Evolutionary conservation across 805 yeast genomes (phyloP), one percentile per base, ranked within the genome.

Genomic region (Cyberlindnera petersonii): DNA sequence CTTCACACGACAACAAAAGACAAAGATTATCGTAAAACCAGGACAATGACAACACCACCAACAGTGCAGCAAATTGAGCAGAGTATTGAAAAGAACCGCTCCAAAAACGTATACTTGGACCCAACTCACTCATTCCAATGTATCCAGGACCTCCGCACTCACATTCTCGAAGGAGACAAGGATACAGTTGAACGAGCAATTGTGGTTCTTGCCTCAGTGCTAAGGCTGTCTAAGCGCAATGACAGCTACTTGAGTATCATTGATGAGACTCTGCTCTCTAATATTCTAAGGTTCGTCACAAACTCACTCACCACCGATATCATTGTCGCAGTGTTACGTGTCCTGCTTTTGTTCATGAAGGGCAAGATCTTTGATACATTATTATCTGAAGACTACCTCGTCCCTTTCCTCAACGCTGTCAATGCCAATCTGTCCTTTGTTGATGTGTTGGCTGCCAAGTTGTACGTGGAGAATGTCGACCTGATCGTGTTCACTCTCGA

Each of bases 171-270:
- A 10, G 45, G 42, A 10, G 37, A 42, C 27, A 23, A 24, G 11
- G 37, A 26, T 10, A 64, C 74, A 4, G 69, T 76, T 7, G 71
- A 72, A 14, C 26, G 35, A 6, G 66, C 75, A 3, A 70, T 78
- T 9, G 71, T 72, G 2, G 76, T 77, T 4, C 57, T 79, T 22
- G 74, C 80, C 23, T 74, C 69, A 46, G 60, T 74, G 20, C 56
- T 77, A 31, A 79, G 75, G 30, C 59, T 63, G 17, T 67, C 72
- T 6, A 73, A 76, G 5, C 55, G 56, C 16, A 58, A 62, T 15
- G 59, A 65, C 21, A 63, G 57, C 6, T 61, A 66, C 42, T 42
- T 56, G 17, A 40, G 49, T 9, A 48, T 66, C 10, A 61, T 72
- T 46, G 75, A 71, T 48, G 65, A 63, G 31, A 44, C 55, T 1